Evolutionary conservation across 2,329 filamentous ascomycete species (phyloP).

Genomic region (Hypoxylon sp.): DNA sequence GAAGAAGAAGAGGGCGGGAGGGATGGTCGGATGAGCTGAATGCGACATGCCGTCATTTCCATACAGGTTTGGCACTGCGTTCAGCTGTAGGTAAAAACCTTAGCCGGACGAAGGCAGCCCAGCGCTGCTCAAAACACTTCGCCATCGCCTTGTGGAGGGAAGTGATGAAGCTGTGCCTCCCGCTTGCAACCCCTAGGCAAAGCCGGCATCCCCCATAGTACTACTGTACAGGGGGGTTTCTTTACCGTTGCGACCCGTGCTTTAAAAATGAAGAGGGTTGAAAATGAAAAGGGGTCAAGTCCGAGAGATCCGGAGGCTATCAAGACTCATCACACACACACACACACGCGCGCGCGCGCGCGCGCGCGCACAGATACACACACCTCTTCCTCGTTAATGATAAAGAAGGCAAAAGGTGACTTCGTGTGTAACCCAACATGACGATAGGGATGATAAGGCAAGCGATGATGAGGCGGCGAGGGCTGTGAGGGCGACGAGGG

Average conservation of each 20-base stretch:
- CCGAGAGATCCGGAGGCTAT: neutral
- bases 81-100: neutral
- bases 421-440: slow-evolving; percentile 12
- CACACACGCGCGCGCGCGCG: no score
- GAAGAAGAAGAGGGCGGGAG: no score
- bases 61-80: slow-evolving; percentile 18
- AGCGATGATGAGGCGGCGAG: neutral
- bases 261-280: neutral
- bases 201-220: slow-evolving; percentile 14
- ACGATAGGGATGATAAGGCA: slow-evolving; percentile 17
- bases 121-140: neutral
- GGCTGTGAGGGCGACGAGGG: no score
- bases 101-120: neutral
- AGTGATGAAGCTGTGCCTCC: slow-evolving; percentile 29
- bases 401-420: slow-evolving; percentile 2
- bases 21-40: slow-evolving; percentile 33
- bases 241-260: slow-evolving; percentile 3
- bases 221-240: neutral
- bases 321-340: neutral
- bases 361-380: no score
- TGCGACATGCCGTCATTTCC: slow-evolving; percentile 10
- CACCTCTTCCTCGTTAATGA: neutral
- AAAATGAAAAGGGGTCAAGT: neutral
- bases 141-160: slow-evolving; percentile 10
- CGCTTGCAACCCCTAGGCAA: no score